Base-by-base conservation (phyloP, 176 grass and related monocot genomes). In the Olyra latifolia region DNA sequence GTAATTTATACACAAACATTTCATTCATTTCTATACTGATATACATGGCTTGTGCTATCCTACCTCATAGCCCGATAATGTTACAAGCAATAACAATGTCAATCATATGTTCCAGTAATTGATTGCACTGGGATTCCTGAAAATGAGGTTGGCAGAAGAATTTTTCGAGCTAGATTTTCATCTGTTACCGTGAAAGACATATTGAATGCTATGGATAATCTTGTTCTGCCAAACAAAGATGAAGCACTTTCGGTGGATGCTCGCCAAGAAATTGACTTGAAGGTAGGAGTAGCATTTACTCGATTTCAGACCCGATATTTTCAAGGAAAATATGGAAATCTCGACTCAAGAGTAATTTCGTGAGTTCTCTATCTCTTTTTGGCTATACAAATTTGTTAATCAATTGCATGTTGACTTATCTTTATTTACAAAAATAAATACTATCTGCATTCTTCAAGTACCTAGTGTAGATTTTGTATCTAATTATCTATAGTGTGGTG, bases 261-360 rank as follows among this genome's bases (percentile, higher is more conserved):
- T 84, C 89, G 95, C 40, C 92, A 98, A 80, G 95, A 98, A 86
- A 98, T 98, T 80, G 95, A 98, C 81, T 87, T 98, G 83, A 98
- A 98, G 76, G 92, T 98, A 63, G 95, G 95, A 73, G 95, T 94
- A 74, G 92, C 95, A 32, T 98, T 98, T 94, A 98, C 95, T 85
- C 80, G 92, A 86, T 98, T 98, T 85, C 92, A 98, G 81, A 98
- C 95, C 47, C 83, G 92, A 48, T 98, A 89, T 84, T 98, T 98
- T 71, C 95, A 98, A 80, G 95, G 92, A 77, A 98, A 98, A 83
- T 98, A 94, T 74, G 95, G 95, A 76, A 98, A 98, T 77, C 95
- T 98, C 49, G 95, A 98, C 83, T 92, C 95, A 81, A 94, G 92
- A 90, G 95, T 98, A 42, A 98, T 98, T 91, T 98, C 92, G 95